Evolutionary conservation across 805 yeast species (phyloP).

Genomic region (Metschnikowia rubicola): DNA sequence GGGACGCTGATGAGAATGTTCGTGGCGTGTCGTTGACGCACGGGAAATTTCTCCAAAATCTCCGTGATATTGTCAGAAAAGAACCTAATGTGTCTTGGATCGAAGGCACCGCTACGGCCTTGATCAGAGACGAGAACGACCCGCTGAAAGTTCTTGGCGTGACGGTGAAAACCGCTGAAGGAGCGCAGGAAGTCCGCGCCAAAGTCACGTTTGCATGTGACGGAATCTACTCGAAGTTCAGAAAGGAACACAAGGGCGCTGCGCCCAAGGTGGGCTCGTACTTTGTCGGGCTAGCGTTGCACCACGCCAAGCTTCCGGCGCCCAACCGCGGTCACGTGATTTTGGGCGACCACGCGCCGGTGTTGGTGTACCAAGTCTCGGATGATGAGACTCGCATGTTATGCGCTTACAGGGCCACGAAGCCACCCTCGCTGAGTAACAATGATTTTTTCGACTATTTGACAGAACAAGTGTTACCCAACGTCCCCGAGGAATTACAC

Average conservation of each 20-base stretch:
- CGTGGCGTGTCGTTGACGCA: conserved; percentile 90
- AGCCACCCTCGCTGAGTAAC: conserved; percentile 61
- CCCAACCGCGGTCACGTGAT: conserved; percentile 86
- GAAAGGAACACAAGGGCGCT: conserved; percentile 65
- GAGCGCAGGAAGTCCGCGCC: conserved; percentile 41
- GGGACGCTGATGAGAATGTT: conserved; percentile 56
- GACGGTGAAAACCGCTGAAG: conserved; percentile 47
- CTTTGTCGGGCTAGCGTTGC: conserved; percentile 78
- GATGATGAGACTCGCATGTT: conserved; percentile 80
- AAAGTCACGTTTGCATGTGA: conserved; percentile 78
- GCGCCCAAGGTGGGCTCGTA: conserved; percentile 74
- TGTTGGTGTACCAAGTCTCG: conserved; percentile 83
- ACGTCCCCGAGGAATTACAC: conserved; percentile 59
- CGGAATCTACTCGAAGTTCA: conserved; percentile 90
- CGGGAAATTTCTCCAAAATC: conserved; percentile 78
- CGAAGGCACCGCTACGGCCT: conserved; percentile 77
- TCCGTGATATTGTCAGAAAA: conserved; percentile 62
- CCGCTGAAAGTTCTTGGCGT: conserved; percentile 68
- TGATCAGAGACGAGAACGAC: conserved; percentile 52
- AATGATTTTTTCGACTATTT: conserved; percentile 63
- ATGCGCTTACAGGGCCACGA: conserved; percentile 76
- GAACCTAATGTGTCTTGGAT: conserved; percentile 75
- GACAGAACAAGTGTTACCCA: conserved; percentile 55
- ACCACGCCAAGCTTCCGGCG: conserved; percentile 71
- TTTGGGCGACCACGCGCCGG: conserved; percentile 82